Evolutionary conservation across 2,329 filamentous ascomycete species (phyloP).

Genomic region (Pseudocercospora eumusae): DNA sequence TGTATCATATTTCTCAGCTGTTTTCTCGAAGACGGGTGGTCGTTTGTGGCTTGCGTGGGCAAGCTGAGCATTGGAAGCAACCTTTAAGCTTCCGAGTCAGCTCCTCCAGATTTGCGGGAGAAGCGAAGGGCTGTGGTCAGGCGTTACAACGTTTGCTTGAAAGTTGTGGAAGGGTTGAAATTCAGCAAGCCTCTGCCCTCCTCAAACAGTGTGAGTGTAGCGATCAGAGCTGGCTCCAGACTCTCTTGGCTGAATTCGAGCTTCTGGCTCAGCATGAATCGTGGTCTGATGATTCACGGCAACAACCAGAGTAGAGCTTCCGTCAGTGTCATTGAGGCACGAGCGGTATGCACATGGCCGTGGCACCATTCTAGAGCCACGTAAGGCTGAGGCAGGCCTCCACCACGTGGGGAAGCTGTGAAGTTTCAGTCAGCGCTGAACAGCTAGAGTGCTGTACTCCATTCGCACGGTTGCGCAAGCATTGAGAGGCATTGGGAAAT

Average conservation of each 20-base stretch:
- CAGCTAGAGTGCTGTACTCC: too few relatives aligned
- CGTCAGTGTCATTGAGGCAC: too few relatives aligned
- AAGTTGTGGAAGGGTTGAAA: not conserved
- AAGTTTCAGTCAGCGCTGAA: too few relatives aligned
- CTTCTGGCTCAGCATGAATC: not conserved
- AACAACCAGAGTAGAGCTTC: not conserved
- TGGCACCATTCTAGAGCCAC: too few relatives aligned
- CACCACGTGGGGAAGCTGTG: too few relatives aligned
- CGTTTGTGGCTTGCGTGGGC: not conserved
- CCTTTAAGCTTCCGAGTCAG: not conserved
- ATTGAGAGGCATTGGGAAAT: too few relatives aligned
- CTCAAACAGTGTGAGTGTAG: not conserved
- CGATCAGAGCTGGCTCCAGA: not conserved
- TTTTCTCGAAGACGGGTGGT: not conserved
- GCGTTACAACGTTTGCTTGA: not conserved
- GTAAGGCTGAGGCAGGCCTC: too few relatives aligned
- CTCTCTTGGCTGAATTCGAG: not conserved
- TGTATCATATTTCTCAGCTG: not conserved
- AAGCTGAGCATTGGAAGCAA: slow-evolving; percentile 1
- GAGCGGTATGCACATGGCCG: too few relatives aligned
- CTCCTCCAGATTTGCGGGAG: not conserved
- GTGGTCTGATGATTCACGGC: not conserved
- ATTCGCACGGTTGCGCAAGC: too few relatives aligned
- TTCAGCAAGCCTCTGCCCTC: not conserved
- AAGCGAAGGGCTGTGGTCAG: not conserved